Conservation (phyloP, 305 asterid species). For the Fraxinus nigra region DNA sequence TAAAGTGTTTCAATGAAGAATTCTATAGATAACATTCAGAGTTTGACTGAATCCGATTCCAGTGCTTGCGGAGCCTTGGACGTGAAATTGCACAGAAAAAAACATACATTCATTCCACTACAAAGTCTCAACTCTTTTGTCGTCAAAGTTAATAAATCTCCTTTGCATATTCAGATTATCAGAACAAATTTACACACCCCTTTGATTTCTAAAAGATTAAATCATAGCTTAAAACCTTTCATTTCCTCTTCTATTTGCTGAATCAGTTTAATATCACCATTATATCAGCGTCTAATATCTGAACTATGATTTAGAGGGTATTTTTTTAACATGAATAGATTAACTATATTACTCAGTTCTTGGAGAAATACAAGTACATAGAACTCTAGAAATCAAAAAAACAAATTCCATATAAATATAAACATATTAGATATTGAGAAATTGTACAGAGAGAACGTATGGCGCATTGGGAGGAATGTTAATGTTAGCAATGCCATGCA, state of each 20-base stretch:
- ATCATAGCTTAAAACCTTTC: neutral
- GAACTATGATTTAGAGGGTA: neutral
- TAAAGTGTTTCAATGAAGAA: too few relatives aligned
- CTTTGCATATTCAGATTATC: neutral
- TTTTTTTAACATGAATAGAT: neutral
- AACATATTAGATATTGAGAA: neutral
- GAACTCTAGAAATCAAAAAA: neutral
- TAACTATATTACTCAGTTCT: neutral
- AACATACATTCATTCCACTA: neutral
- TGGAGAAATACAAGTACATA: neutral
- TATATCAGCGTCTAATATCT: neutral
- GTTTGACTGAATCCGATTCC: neutral
- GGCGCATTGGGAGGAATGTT: slow-evolving; percentile 70
- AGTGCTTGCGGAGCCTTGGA: neutral
- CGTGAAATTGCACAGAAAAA: neutral
- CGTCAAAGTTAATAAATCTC: neutral
- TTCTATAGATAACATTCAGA: neutral
- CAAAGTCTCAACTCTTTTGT: neutral
- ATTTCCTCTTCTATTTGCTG: neutral
- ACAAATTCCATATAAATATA: neutral
- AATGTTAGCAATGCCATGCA: slow-evolving; percentile 45
- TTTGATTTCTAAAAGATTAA: neutral
- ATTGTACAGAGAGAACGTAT: slow-evolving; percentile 62
- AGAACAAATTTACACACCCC: neutral
- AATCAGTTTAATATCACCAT: neutral